Evolutionary conservation across 441 rosid species (phyloP), one percentile per base, ranked within the genome.

Genomic region (Croton setiger): DNA sequence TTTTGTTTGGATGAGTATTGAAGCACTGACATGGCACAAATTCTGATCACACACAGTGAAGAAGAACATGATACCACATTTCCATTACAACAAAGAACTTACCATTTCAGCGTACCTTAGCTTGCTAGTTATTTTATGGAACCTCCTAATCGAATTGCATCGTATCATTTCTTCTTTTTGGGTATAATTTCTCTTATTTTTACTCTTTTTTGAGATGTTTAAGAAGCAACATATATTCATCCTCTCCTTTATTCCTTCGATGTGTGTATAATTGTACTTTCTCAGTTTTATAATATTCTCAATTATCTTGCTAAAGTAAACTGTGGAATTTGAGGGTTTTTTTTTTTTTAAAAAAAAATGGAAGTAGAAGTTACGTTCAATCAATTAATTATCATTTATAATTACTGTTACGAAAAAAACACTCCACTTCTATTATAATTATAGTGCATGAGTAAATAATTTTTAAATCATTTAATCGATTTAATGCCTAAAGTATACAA

Each of bases 71-170:
- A 52, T 52, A 27, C 36, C 70, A 63, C 11, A 69, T 71, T 58
- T 70, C 59, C 49, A 39, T 57, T 54, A 48, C 72, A 69, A 54
- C 17, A 60, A 27, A 74, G 75, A 74, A 76, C 80, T 65, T 68
- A 70, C 72, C 74, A 41, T 41, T 44, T 68, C 64, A 60, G 44
- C 57, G 48, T 8, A 69, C 31, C 66, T 57, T n/a, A 18, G 18
- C 18, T 61, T 12, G 35, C 63, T 27, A 23, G 4, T 27, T 55
- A 48, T 31, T 15, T 11, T 10, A 12, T 63, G 65, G 47, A 21
- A 65, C 62, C 35, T 8, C n/a, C 4, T 63, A 41, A 41, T 11
- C 11, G 14, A 27, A 61, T 60, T 56, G 23, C 31, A 39, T 6
- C 12, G 1, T 2, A 21, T 65, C 37, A 64, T 52, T 23, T 0